Evolutionary conservation across 1,284 basidiomycete species (phyloP).

Genomic region (Somion occarium): DNA sequence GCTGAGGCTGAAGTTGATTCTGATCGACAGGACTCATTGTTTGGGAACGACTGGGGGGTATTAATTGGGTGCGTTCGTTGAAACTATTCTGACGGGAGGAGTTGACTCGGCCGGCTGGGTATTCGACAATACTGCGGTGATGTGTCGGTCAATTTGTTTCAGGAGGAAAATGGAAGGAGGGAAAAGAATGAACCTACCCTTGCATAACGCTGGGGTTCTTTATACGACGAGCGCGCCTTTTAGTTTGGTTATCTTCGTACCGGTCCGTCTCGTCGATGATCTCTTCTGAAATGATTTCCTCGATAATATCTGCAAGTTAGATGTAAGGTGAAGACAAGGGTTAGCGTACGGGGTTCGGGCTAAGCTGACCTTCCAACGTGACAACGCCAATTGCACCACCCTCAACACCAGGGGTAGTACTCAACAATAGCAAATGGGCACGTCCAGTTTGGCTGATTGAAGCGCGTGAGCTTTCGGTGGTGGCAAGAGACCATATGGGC

Average conservation of each 20-base stretch:
- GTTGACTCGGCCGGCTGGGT: constrained; percentile 16
- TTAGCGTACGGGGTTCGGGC: not conserved
- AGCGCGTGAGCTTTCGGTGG: not conserved
- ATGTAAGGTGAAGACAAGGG: not conserved
- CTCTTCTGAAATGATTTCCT: constrained; percentile 87
- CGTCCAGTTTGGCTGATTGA: constrained; percentile 85
- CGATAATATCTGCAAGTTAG: constrained; percentile 55
- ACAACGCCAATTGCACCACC: constrained; percentile 83
- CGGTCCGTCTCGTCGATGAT: constrained; percentile 90
- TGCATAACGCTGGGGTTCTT: constrained; percentile 79
- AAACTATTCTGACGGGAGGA: constrained; percentile 14
- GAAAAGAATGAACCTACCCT: constrained; percentile 43
- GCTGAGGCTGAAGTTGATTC: constrained; percentile 42
- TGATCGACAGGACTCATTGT: constrained; percentile 74
- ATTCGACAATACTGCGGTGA: constrained; percentile 23
- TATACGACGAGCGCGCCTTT: constrained; percentile 63
- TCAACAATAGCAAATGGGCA: constrained; percentile 88
- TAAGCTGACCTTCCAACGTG: constrained; percentile 63
- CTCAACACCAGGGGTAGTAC: constrained; percentile 73
- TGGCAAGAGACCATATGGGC: not conserved
- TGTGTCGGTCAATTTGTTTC: not conserved
- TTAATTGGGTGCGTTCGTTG: constrained; percentile 20
- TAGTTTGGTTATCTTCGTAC: constrained; percentile 81
- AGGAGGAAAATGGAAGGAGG: not conserved
- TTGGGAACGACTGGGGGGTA: constrained; percentile 5